Evolutionary conservation across 2,329 filamentous ascomycete genomes (phyloP), one percentile per base, ranked within the genome.

Genomic region (Lasiodiplodia sp.): DNA sequence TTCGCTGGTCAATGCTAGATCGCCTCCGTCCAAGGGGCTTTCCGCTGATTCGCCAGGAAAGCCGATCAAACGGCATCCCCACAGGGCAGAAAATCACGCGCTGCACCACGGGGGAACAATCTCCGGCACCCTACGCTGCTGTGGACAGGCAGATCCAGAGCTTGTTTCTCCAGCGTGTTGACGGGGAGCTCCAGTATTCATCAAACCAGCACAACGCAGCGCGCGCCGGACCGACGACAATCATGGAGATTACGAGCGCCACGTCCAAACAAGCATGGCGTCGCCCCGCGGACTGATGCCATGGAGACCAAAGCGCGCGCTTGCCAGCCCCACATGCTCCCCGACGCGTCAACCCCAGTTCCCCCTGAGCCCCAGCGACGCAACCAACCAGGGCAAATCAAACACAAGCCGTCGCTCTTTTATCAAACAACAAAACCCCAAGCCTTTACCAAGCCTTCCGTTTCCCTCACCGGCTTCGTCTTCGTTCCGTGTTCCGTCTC

Each of bases 391-490:
- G 44, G 44, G 28, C 47, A 37, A 37, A 38, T 34, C 58, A 44
- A 49, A n/a, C 44, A 2, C 18, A 47, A 7, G 18, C 44, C 44
- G 44, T 52, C 60, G 37, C 60, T 52, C 38, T 31, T 44, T 64
- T 64, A 47, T 47, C 58, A 63, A 63, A 63, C 57, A 47, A 21
- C 51, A 37, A 37, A 2, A 16, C 31, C 14, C 44, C 47, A 31
- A 52, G 52, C 44, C 23, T 51, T 64, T 64, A 37, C 60, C 60
- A 64, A 64, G 47, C 51, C 60, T 64, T 52, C 37, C 16, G 3
- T 5, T 56, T 44, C 44, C 23, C 25, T 37, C 16, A 5, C 44
- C n/a, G 37, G n/a, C 40, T 37, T 23, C 60, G 57, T 51, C 58
- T 31, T 63, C 44, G 60, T 64, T 31, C 16, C 25, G 37, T 40